phyloP scores from a whole-genome alignment of 2,329 filamentous ascomycete species.

The Ascochyta pisi region DNA sequence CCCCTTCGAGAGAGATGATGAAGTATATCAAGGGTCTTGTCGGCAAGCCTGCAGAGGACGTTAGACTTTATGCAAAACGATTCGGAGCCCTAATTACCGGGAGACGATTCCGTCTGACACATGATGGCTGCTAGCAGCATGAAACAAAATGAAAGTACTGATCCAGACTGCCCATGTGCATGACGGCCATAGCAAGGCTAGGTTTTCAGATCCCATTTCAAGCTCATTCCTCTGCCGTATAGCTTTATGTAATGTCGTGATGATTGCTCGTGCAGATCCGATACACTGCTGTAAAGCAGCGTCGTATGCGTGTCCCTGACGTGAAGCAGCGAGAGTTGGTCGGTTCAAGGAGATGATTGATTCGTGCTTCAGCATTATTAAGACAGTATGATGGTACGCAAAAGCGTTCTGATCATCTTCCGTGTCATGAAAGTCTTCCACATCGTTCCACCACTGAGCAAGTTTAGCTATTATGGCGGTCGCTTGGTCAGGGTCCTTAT shows the following conservation, averaged over 20 bases:
- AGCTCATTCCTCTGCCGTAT: conserved; percentile 20
- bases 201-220: conserved; percentile 23
- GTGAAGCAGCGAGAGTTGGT: conserved; percentile 57
- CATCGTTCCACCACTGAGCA: conserved; percentile 61
- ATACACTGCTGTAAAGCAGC: conserved; percentile 61
- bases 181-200: conserved; percentile 58
- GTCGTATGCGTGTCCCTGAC: conserved; percentile 54
- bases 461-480: conserved; percentile 58
- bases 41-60: conserved; percentile 26
- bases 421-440: conserved; percentile 57
- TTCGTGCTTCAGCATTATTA: conserved; percentile 58
- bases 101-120: conserved; percentile 49
- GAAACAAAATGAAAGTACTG: conserved; percentile 59
- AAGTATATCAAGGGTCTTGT: conserved; percentile 33
- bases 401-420: conserved; percentile 31
- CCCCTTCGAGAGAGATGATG: conserved; percentile 36
- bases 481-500: conserved; percentile 53
- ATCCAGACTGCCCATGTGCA: conserved; percentile 64
- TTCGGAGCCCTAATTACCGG: conserved; percentile 42
- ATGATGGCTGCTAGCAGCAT: conserved; percentile 58
- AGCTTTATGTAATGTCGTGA: conserved; percentile 50
- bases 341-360: conserved; percentile 60
- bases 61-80: not conserved
- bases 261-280: conserved; percentile 57
- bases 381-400: conserved; percentile 51